These are phyloP conservation scores for Moricandia arvensis DNA, from an alignment of 345 rosid genomes.

Conservation along the genomic window DNA sequence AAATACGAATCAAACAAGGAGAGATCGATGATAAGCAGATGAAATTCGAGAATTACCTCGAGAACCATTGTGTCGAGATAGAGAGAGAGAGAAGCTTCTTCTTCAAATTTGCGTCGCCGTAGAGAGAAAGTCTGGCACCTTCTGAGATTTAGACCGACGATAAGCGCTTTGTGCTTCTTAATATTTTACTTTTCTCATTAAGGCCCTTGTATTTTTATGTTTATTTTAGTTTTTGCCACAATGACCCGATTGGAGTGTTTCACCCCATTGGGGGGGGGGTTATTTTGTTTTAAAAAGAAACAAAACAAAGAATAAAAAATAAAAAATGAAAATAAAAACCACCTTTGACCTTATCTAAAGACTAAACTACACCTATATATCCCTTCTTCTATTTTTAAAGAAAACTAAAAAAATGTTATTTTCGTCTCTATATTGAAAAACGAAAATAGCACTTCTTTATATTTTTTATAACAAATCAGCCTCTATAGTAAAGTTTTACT, in stretches of 20 bases:
- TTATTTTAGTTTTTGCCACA: not conserved
- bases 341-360: too few relatives aligned
- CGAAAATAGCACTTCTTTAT: too few relatives aligned
- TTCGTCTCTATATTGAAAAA: too few relatives aligned
- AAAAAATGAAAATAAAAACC: too few relatives aligned
- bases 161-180: not conserved
- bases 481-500: too few relatives aligned
- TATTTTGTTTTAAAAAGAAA: not conserved
- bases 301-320: too few relatives aligned
- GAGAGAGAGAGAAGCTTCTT: conserved; percentile 16
- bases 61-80: conserved; percentile 61
- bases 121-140: conserved; percentile 28
- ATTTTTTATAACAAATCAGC: too few relatives aligned
- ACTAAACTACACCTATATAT: too few relatives aligned
- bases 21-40: not conserved
- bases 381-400: too few relatives aligned
- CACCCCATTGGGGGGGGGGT: not conserved
- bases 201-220: not conserved
- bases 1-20: not conserved
- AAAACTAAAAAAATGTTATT: too few relatives aligned
- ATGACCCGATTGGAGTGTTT: not conserved
- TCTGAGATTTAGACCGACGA: conserved; percentile 19
- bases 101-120: conserved; percentile 18
- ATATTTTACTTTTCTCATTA: not conserved
- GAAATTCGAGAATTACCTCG: conserved; percentile 46